Conservation (phyloP, 495 filamentous ascomycete genomes). For the Annulohypoxylon bovei region DNA sequence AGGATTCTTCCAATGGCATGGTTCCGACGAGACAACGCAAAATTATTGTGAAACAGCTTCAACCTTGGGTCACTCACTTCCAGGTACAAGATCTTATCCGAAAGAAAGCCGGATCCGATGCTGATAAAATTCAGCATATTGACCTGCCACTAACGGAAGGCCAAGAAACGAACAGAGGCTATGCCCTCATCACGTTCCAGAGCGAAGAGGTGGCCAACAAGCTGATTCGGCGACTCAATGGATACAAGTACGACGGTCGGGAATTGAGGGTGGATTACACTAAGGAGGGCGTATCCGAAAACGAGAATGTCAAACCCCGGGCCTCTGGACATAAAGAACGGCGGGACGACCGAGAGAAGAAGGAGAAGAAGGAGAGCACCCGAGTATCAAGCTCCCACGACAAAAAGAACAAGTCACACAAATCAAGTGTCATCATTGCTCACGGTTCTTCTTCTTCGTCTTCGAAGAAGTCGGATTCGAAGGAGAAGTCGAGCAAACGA, state of each 20-base stretch:
- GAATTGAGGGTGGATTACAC: slow-evolving; percentile 40
- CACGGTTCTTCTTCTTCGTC: slow-evolving; percentile 38
- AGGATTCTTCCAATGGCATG: slow-evolving; percentile 20
- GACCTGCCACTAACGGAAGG: slow-evolving; percentile 42
- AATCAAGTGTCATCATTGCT: slow-evolving; percentile 44
- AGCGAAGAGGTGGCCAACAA: slow-evolving; percentile 44
- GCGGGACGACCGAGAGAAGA: slow-evolving; percentile 41
- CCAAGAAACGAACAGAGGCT: slow-evolving; percentile 40
- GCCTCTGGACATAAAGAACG: slow-evolving; percentile 36
- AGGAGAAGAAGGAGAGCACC: slow-evolving; percentile 35
- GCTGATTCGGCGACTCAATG: slow-evolving; percentile 39
- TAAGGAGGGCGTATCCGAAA: slow-evolving; percentile 44
- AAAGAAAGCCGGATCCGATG: slow-evolving; percentile 42
- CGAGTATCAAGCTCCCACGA: slow-evolving; percentile 33
- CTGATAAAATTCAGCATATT: slow-evolving; percentile 43
- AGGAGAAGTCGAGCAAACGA: slow-evolving; percentile 36
- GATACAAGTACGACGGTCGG: slow-evolving; percentile 40
- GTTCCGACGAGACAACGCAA: slow-evolving; percentile 41
- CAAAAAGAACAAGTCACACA: slow-evolving; percentile 41
- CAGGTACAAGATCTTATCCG: slow-evolving; percentile 46
- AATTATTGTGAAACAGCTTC: slow-evolving; percentile 46
- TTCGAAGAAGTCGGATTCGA: slow-evolving; percentile 25
- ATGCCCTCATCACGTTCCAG: slow-evolving; percentile 41
- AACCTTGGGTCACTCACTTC: slow-evolving; percentile 41
- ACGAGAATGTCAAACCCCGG: slow-evolving; percentile 26